Percentiles rank a stretch among this genome's conserved stretches.
phyloP scores from a whole-genome alignment of 495 filamentous ascomycete species.

The Xylaria castorea region DNA sequence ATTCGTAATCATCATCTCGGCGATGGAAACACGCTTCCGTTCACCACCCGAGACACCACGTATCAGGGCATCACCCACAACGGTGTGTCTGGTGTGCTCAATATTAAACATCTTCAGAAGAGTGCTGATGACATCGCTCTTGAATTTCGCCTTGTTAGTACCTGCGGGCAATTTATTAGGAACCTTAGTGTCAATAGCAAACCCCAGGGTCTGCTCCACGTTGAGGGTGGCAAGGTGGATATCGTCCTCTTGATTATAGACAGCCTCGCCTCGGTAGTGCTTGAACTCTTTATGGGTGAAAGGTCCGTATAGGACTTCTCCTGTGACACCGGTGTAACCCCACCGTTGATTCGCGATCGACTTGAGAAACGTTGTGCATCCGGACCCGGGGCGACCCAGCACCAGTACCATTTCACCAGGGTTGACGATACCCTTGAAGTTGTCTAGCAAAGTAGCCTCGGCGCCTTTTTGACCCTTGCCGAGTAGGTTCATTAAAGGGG shows the following conservation, averaged over 20 bases:
- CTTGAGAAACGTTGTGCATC: conserved; percentile 89
- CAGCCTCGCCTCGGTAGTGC: conserved; percentile 78
- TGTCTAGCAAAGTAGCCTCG: conserved; percentile 68
- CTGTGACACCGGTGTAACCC: conserved; percentile 78
- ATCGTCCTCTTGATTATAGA: conserved; percentile 89
- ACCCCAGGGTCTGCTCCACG: conserved; percentile 81
- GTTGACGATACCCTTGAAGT: conserved; percentile 61
- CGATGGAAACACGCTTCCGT: conserved; percentile 77
- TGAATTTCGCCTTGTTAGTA: conserved; percentile 70
- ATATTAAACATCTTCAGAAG: conserved; percentile 91
- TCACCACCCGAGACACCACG: conserved; percentile 89
- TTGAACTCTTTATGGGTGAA: conserved; percentile 65
- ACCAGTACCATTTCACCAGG: conserved; percentile 93
- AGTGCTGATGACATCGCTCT: conserved; percentile 70
- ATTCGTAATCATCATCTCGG: conserved; percentile 74
- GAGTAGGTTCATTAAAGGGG: conserved; percentile 63
- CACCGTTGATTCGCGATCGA: conserved; percentile 80
- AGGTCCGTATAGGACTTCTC: conserved; percentile 81
- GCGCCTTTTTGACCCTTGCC: conserved; percentile 65
- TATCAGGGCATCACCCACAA: conserved; percentile 80
- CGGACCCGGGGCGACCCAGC: conserved; percentile 82
- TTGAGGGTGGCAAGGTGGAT: conserved; percentile 82
- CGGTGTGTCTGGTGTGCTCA: conserved; percentile 79
- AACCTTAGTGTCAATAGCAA: conserved; percentile 82
- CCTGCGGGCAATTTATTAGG: conserved; percentile 74